A percentile compares a stretch with the other conserved stretches of the same genome.
These are phyloP conservation scores for Vishniacozyma victoriae DNA, from an alignment of 768 basidiomycete species.

Conservation along the genomic window DNA sequence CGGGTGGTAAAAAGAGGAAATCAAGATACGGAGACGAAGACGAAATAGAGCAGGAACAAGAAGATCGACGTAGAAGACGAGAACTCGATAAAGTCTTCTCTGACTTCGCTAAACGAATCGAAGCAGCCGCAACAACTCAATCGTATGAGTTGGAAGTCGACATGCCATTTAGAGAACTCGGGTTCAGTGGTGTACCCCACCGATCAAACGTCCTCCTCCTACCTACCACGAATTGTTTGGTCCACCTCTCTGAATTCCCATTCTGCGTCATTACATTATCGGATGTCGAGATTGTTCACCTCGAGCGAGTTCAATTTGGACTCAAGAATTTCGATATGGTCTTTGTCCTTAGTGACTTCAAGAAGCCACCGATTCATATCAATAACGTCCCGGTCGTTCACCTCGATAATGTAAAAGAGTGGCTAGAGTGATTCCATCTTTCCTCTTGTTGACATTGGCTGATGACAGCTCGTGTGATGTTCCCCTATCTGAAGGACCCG, in stretches of 20 bases:
- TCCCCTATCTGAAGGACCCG: conserved; percentile 86
- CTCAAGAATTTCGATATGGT: conserved; percentile 96
- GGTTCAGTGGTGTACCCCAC: conserved; percentile 94
- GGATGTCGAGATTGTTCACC: conserved; percentile 92
- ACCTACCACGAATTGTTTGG: conserved; percentile 93
- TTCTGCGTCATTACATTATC: conserved; percentile 90
- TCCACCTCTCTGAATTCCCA: conserved; percentile 89
- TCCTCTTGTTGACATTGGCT: not conserved
- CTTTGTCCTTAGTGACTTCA: conserved; percentile 95
- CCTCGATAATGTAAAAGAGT: conserved; percentile 96
- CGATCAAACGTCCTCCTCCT: conserved; percentile 89
- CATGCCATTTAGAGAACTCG: conserved; percentile 92
- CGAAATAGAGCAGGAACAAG: conserved; percentile 97
- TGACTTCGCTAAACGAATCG: conserved; percentile 82
- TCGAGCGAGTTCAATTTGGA: conserved; percentile 94
- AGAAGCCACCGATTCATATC: conserved; percentile 84
- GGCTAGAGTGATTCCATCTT: conserved; percentile 74
- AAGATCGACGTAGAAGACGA: conserved; percentile 82
- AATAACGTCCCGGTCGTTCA: conserved; percentile 87
- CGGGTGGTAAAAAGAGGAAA: conserved; percentile 96
- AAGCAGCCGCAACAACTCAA: conserved; percentile 75
- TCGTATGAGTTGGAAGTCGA: conserved; percentile 83
- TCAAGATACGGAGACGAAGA: conserved; percentile 97
- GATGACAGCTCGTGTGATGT: conserved; percentile 82
- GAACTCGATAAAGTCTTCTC: conserved; percentile 91